A percentile compares a stretch with the other conserved stretches of the same genome.
Evolutionary conservation across 2,329 filamentous ascomycete species (phyloP).

Genomic region (Aspergillus sp.): DNA sequence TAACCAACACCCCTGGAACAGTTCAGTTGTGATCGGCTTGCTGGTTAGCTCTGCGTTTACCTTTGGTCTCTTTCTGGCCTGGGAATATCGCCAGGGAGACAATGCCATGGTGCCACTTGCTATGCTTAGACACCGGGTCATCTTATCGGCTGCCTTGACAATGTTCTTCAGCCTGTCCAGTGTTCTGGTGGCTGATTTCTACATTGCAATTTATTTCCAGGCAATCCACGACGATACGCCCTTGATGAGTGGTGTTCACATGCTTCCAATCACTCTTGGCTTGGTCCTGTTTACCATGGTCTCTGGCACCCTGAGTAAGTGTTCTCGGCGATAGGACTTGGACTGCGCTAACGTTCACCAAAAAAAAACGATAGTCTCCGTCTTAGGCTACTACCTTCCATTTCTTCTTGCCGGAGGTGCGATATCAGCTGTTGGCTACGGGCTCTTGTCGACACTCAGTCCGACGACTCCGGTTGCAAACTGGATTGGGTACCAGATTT

Average conservation of each 20-base stretch:
- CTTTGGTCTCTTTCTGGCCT: constrained; percentile 23
- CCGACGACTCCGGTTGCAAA: constrained; percentile 14
- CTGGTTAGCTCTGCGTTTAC: neutral
- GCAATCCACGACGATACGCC: constrained; percentile 36
- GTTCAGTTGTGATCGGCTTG: neutral
- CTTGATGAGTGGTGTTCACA: constrained; percentile 39
- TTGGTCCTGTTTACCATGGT: neutral
- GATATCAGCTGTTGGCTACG: constrained; percentile 29
- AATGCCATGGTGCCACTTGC: constrained; percentile 39
- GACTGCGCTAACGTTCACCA: too few species aligned
- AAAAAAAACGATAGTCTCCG: too few species aligned
- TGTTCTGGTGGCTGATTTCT: constrained; percentile 30
- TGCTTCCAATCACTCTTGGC: constrained; percentile 33
- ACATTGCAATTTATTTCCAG: constrained; percentile 45
- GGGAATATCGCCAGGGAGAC: constrained; percentile 36
- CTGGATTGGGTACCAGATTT: constrained; percentile 33
- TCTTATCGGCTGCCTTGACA: constrained; percentile 28
- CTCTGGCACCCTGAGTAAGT: neutral
- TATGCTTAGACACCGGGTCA: constrained; percentile 30
- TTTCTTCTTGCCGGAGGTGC: constrained; percentile 27
- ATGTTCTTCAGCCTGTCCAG: constrained; percentile 27
- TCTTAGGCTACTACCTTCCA: constrained; percentile 36
- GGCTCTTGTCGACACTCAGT: constrained; percentile 32
- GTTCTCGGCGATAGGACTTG: too few species aligned
- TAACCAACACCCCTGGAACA: neutral